Evolutionary conservation across 495 filamentous ascomycete species (phyloP), one percentile per base, ranked within the genome.

Genomic region (Neurospora cerealis): DNA sequence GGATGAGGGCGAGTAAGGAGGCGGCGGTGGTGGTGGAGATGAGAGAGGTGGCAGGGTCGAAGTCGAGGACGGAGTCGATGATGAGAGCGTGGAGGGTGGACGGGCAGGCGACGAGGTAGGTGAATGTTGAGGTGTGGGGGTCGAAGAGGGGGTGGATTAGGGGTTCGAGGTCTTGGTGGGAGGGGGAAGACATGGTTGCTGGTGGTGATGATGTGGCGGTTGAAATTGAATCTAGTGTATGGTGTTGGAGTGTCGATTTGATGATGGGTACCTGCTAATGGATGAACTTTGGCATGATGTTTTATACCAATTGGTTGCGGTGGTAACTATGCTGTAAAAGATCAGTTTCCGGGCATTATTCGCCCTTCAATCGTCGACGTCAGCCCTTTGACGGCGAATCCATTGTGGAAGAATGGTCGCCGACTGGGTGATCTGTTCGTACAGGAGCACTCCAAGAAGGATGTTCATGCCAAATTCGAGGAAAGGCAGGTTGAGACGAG

Each of bases 31-130:
- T 21, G 8, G 88, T 89, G 28, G 78, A 82, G 75, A 90, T 81
- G 17, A 72, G 71, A 48, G 83, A 84, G 17, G 79, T 85, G 37
- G 81, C 77, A 0, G 82, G 85, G 75, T 89, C 83, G 75, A 84
- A 90, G 80, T 91, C 85, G 17, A 91, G 81, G 4, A 90, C 89
- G 2, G 88, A 81, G 76, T 90, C 89, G 72, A 91, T 89, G 73
- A 91, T 86, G 60, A 82, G 83, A 36, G 88, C 86, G 1, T 75
- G 28, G 3, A 72, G 73, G 13, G 87, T 88, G 15, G 77, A 69
- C 0, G 87, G 84, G 75, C 88, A 87, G 5, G 84, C 86, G 4
- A 90, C 83, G n/a, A 91, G 76, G 76, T 89, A 90, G 74, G 90
- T 89, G 87, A 87, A 90, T 62, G 89, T 90, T n/a, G 82, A 81